Evolutionary conservation across 129 eudicot species (phyloP).

Genomic region (Solidago caesia): DNA sequence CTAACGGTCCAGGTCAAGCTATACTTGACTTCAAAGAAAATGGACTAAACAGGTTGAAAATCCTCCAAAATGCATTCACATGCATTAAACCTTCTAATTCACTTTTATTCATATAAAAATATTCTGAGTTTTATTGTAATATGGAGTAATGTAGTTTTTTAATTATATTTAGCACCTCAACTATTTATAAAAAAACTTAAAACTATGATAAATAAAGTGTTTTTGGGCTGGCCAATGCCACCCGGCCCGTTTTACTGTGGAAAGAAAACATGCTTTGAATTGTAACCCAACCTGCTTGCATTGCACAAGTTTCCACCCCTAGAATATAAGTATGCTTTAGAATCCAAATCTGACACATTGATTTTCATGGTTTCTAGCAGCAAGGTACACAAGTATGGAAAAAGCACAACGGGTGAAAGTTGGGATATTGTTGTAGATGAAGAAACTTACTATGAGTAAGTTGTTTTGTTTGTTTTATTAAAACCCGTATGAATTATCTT

Average conservation of each 20-base stretch:
- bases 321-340: not conserved
- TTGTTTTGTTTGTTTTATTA: not conserved
- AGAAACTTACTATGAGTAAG: slow-evolving; percentile 90
- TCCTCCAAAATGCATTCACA: not conserved
- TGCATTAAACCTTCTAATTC: not conserved
- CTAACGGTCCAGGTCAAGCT: not conserved
- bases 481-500: not conserved
- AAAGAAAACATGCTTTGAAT: not conserved
- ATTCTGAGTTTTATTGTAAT: not conserved
- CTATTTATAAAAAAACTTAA: not conserved
- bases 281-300: not conserved
- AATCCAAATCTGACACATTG: not conserved
- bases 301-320: not conserved
- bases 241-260: not conserved
- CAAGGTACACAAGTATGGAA: slow-evolving; percentile 95
- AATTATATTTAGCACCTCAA: not conserved
- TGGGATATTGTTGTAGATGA: slow-evolving; percentile 92
- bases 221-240: not conserved
- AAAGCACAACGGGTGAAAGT: slow-evolving; percentile 93
- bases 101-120: not conserved
- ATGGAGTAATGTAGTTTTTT: not conserved
- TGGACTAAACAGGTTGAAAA: not conserved
- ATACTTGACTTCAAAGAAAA: not conserved
- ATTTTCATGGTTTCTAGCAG: slow-evolving; percentile 32
- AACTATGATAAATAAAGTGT: not conserved